Base-by-base conservation (phyloP, 140 eudicot genomes). In the Ambrosia hybrid region DNA sequence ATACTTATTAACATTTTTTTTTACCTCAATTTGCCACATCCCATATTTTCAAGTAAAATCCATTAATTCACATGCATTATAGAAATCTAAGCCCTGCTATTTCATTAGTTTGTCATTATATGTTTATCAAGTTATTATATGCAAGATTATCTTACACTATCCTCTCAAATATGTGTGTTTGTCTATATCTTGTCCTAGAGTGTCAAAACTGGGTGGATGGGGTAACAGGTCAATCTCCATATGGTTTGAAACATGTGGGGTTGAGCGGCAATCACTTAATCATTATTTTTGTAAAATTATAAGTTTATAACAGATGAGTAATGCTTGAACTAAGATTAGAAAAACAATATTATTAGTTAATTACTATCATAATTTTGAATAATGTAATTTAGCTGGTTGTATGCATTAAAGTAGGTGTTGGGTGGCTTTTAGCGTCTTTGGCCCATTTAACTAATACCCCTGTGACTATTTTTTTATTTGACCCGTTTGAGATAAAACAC, bases 1-100 rank as follows among this genome's bases (percentile, higher is more conserved):
- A 72, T 67, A 6, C 74, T 75, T 16, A 15, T 63, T 56, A 41
- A 11, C 11, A n/a, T n/a, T 33, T 58, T 41, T 14, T 51, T 33
- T 61, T 39, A 70, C 33, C 46, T 63, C 11, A 38, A 39, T 70
- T 15, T 77, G n/a, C 11, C 0, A 43, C 46, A 45, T 67, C 57
- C 65, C 39, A 65, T 13, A 21, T 55, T 6, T 65, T 72, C 51
- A 21, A 26, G 67, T 33, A 59, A 4, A 21, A 3, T 58, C 30
- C 30, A 21, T 0, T 21, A 21, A 21, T 21, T 43, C 5, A 5
- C n/a, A 12, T 59, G 26, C 14, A 48, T 58, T 57, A 30, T 48
- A 30, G 59, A 73, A 59, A 73, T 61, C 70, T 11, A 70, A 13
- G 16, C 49, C 36, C 7, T 51, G 39, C 21, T 14, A 51, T 52